Evolutionary conservation across 148 eudicot species (phyloP), one percentile per base, ranked within the genome.

Genomic region (Rhododendron mucronatum): DNA sequence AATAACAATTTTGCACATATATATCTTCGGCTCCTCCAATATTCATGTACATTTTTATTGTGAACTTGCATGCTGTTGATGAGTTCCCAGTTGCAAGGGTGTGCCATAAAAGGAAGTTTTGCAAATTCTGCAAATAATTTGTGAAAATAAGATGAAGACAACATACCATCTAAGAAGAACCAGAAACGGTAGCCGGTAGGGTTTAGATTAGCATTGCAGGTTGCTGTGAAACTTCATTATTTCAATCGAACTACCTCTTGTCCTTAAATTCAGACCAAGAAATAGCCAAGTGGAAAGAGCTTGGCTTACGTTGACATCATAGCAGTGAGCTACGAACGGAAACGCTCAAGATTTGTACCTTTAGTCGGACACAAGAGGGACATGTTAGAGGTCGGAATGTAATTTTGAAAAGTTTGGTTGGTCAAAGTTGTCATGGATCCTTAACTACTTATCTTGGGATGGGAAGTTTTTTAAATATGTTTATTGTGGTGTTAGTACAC

Each of bases 1-100:
- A 28, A 69, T 74, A 74, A 88, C 71, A 81, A 78, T 84, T 80
- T 84, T 90, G 53, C 53, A 85, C 44, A 65, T 87, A 33, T 33
- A 82, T 85, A 85, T 78, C 82, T 74, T 82, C 35, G 86, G 73
- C 28, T 51, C 86, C 37, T 33, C 39, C 26, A n/a, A 75, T 83
- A 63, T 78, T 33, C 59, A 3, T 78, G 73, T 15, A 39, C 83
- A 41, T 67, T 87, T 37, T 78, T 55, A 76, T 82, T 41, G 18
- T 86, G 71, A 82, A 63, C 80, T 86, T 81, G 81, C 53, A 48
- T 44, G 83, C 73, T 55, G 15, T 82, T 81, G 84, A 30, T 47
- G 88, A 59, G 65, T 86, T 77, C 1, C 75, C 1, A 74, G 33
- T 78, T 51, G 53, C 77, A 35, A 74, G 30, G 1, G 26, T 77